A percentile compares a stretch with the other conserved stretches of the same genome.
phyloP scores from a whole-genome alignment of 2,329 filamentous ascomycete species.

The Phaeophleospora eucalypticola region DNA sequence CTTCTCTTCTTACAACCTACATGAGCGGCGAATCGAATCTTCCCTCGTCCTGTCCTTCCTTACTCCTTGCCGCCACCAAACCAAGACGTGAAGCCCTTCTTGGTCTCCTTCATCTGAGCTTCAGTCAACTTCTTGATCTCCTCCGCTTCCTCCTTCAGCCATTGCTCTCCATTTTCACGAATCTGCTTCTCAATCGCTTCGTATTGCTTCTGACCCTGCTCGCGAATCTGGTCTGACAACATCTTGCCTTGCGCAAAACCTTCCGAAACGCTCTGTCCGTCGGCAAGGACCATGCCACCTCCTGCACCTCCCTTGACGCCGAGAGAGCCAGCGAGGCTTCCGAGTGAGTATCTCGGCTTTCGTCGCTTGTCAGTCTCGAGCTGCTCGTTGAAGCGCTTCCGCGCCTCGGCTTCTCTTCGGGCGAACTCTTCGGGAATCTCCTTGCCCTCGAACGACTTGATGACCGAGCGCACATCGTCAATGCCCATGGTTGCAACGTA shows the following conservation, averaged over 20 bases:
- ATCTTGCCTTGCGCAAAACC: conserved; percentile 91
- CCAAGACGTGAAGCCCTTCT: conserved; percentile 64
- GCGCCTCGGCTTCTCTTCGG: conserved; percentile 76
- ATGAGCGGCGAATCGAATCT: background rate
- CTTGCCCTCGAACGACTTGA: conserved; percentile 60
- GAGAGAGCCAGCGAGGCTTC: conserved; percentile 58
- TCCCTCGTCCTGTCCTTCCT: background rate
- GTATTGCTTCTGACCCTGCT: conserved; percentile 87
- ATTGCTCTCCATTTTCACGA: conserved; percentile 86
- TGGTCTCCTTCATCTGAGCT: conserved; percentile 90
- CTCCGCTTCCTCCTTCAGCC: conserved; percentile 88
- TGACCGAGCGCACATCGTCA: conserved; percentile 65
- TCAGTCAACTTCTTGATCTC: conserved; percentile 85
- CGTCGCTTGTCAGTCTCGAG: conserved; percentile 65
- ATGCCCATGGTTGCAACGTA: conserved; percentile 94
- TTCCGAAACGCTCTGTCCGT: conserved; percentile 61
- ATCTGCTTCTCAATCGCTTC: conserved; percentile 87
- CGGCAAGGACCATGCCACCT: conserved; percentile 56
- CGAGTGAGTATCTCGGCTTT: conserved; percentile 57
- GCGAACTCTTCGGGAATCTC: conserved; percentile 89
- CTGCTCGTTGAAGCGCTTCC: conserved; percentile 79
- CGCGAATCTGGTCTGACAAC: conserved; percentile 88
- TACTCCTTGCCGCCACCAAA: conserved; percentile 38
- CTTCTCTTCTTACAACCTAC: background rate
- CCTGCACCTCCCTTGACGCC: conserved; percentile 68